Percentiles rank a stretch among this genome's conserved stretches.
phyloP scores from a whole-genome alignment of 805 yeast genomes.

The Candida morakotiae region DNA sequence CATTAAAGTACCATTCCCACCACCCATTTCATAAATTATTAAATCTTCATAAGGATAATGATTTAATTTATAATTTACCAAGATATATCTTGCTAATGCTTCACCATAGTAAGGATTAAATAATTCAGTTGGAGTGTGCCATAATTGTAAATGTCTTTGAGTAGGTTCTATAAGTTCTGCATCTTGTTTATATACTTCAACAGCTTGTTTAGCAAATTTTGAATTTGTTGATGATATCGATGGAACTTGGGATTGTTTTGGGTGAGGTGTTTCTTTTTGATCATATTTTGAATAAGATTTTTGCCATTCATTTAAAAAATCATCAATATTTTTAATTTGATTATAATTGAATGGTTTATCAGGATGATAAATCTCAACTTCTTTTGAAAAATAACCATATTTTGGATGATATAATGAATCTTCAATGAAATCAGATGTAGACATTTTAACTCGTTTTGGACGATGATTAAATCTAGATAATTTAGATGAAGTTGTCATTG shows the following conservation, averaged over 20 bases:
- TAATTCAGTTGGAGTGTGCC: constrained; percentile 90
- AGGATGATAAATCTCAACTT: constrained; percentile 73
- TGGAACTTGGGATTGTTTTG: background rate
- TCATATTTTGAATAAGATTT: constrained; percentile 55
- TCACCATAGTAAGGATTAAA: constrained; percentile 84
- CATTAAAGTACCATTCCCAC: constrained; percentile 88
- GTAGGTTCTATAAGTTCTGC: constrained; percentile 16
- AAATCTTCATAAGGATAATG: constrained; percentile 68
- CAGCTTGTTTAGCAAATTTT: constrained; percentile 26
- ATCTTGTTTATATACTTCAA: constrained; percentile 22
- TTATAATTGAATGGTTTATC: constrained; percentile 61
- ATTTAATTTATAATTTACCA: constrained; percentile 66
- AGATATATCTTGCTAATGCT: constrained; percentile 75
- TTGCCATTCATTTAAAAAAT: constrained; percentile 67
- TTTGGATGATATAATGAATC: constrained; percentile 77
- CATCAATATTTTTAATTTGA: constrained; percentile 57
- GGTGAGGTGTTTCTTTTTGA: constrained; percentile 6
- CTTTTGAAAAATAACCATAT: constrained; percentile 78
- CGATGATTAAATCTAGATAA: constrained; percentile 35
- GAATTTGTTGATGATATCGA: constrained; percentile 12
- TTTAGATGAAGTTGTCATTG: constrained; percentile 29
- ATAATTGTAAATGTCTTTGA: constrained; percentile 54
- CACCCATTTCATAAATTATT: constrained; percentile 82
- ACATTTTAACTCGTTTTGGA: constrained; percentile 65
- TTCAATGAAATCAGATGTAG: constrained; percentile 76